Conservation (phyloP, 2,329 filamentous ascomycete genomes). For the Epicoccum sorghinum region DNA sequence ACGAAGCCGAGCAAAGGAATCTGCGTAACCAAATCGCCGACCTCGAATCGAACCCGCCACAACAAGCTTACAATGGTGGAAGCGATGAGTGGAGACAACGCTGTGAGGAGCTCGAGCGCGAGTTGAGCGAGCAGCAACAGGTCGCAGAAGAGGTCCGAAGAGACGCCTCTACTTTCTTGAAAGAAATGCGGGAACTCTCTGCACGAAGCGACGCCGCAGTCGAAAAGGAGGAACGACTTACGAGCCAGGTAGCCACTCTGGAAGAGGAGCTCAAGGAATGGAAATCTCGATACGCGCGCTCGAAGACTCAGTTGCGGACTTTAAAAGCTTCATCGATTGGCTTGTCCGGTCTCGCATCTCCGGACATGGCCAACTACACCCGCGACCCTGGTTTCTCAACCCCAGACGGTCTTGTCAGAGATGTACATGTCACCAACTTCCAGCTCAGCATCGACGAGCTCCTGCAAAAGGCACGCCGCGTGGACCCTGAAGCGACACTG, state of each 20-base stretch:
- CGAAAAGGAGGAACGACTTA: conserved; percentile 81
- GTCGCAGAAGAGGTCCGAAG: conserved; percentile 85
- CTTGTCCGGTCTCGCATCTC: conserved; percentile 63
- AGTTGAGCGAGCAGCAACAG: conserved; percentile 79
- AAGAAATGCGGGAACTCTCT: conserved; percentile 88
- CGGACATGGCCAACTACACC: conserved; percentile 69
- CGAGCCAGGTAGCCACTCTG: conserved; percentile 74
- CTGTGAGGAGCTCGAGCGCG: conserved; percentile 54
- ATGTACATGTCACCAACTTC: conserved; percentile 92
- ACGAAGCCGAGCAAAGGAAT: conserved; percentile 66
- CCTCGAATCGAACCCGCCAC: conserved; percentile 35
- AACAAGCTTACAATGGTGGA: conserved; percentile 26
- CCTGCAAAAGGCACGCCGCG: conserved; percentile 74
- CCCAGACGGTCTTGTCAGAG: conserved; percentile 80
- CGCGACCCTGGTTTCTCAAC: conserved; percentile 72
- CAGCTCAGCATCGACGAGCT: conserved; percentile 94
- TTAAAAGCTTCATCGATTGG: conserved; percentile 82
- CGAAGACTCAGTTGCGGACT: conserved; percentile 84
- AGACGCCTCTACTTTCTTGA: conserved; percentile 81
- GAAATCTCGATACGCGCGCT: conserved; percentile 85
- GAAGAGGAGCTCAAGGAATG: conserved; percentile 87
- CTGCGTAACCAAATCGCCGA: conserved; percentile 69
- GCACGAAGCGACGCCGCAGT: conserved; percentile 78
- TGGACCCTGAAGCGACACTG: conserved; percentile 76
- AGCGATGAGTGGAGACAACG: conserved; percentile 46